These are phyloP conservation scores for Cyclotella sp. DNA, from an alignment of 108 stramenopile genomes.

Conservation along the genomic window DNA sequence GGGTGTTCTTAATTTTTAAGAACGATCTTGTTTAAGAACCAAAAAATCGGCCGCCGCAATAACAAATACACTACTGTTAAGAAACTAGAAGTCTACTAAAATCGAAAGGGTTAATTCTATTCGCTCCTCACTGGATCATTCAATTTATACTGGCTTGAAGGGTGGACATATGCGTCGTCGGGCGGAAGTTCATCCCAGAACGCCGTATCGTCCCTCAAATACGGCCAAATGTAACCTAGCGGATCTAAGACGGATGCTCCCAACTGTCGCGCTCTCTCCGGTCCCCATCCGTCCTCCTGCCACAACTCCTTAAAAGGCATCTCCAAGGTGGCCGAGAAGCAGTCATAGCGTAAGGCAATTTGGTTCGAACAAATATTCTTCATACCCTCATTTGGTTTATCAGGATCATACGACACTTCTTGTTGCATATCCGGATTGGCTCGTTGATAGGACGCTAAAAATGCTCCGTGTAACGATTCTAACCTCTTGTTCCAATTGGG, in stretches of 20 bases:
- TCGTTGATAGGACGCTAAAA: slow-evolving; percentile 69
- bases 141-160: slow-evolving; percentile 52
- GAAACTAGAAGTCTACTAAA: too few relatives aligned
- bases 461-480: slow-evolving; percentile 78
- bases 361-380: slow-evolving; percentile 85
- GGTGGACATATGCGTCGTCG: slow-evolving; percentile 72
- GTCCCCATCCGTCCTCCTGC: slow-evolving; percentile 73
- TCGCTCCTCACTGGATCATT: neutral
- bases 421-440: slow-evolving; percentile 82
- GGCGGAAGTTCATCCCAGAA: slow-evolving; percentile 67
- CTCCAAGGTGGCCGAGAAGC: slow-evolving; percentile 81
- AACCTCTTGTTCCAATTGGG: slow-evolving; percentile 70
- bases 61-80: too few relatives aligned
- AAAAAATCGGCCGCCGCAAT: too few relatives aligned
- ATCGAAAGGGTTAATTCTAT: neutral
- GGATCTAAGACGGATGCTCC: slow-evolving; percentile 75
- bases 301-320: slow-evolving; percentile 91
- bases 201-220: slow-evolving; percentile 64
- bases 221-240: slow-evolving; percentile 69
- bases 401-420: slow-evolving; percentile 70
- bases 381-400: slow-evolving; percentile 53
- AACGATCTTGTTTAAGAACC: too few relatives aligned
- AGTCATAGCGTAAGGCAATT: slow-evolving; percentile 78
- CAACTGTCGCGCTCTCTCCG: slow-evolving; percentile 62
- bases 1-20: too few relatives aligned